These are phyloP conservation scores for Echium plantagineum DNA, from an alignment of 257 asterid species.

Conservation along the genomic window DNA sequence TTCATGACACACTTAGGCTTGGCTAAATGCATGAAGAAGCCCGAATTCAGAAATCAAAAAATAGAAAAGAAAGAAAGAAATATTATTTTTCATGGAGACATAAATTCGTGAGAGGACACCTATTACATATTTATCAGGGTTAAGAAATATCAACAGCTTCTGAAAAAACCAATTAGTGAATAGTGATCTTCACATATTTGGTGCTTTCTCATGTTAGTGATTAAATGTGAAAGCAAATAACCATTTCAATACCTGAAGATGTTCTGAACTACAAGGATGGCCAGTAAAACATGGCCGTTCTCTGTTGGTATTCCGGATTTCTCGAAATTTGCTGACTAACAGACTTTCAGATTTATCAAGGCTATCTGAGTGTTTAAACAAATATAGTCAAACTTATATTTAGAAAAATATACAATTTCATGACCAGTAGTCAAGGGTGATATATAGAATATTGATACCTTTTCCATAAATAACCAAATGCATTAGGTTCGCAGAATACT, in stretches of 20 bases:
- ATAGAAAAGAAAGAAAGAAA: too few relatives aligned
- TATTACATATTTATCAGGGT: background rate
- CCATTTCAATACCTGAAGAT: conserved; percentile 54
- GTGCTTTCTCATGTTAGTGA: background rate
- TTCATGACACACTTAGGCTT: too few relatives aligned
- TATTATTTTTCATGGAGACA: too few relatives aligned
- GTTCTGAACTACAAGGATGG: conserved; percentile 72
- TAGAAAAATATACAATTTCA: background rate
- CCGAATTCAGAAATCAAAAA: too few relatives aligned
- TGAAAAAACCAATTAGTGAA: background rate
- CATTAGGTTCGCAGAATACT: conserved; percentile 95
- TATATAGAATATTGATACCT: conserved; percentile 31
- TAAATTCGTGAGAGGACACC: background rate
- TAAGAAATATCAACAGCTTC: background rate
- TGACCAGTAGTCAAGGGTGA: too few relatives aligned
- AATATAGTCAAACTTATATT: conserved; percentile 10
- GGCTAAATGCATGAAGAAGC: too few relatives aligned
- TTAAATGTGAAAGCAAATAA: background rate
- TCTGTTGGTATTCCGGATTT: conserved; percentile 56
- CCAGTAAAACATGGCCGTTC: conserved; percentile 52
- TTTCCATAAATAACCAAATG: conserved; percentile 82
- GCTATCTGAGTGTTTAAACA: conserved; percentile 40
- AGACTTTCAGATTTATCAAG: conserved; percentile 70
- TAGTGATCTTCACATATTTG: background rate
- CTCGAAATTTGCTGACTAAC: conserved; percentile 71